These are phyloP conservation scores for Solanum hybrid DNA, from an alignment of 305 asterid species.

Conservation along the genomic window DNA sequence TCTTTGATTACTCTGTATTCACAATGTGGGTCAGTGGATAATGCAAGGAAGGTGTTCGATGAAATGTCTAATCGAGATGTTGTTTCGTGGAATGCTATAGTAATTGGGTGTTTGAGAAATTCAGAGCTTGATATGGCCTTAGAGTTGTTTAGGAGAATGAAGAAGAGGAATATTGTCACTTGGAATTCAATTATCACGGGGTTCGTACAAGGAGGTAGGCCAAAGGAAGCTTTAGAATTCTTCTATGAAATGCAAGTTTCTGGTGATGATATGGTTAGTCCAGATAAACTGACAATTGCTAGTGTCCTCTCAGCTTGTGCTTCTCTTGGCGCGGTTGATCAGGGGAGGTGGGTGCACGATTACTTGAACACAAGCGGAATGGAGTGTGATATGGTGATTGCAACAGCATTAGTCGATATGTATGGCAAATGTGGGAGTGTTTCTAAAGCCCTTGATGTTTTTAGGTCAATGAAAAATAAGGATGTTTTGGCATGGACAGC, in stretches of 20 bases:
- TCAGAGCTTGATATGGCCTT: slow-evolving; percentile 43
- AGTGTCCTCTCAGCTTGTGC: slow-evolving; percentile 69
- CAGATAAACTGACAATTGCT: slow-evolving; percentile 67
- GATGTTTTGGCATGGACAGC: slow-evolving; percentile 73
- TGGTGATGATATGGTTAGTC: slow-evolving; percentile 20
- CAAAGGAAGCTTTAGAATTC: slow-evolving; percentile 48
- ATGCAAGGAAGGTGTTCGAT: slow-evolving; percentile 58
- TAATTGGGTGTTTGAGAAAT: slow-evolving; percentile 43
- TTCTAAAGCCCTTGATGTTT: slow-evolving; percentile 41
- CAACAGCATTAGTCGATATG: slow-evolving; percentile 73
- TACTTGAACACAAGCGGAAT: slow-evolving; percentile 40
- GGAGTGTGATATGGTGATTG: slow-evolving; percentile 60
- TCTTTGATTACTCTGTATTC: slow-evolving; percentile 41
- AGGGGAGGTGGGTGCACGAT: slow-evolving; percentile 58
- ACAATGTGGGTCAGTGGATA: slow-evolving; percentile 32
- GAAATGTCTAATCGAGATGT: slow-evolving; percentile 52
- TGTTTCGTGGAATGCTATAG: slow-evolving; percentile 66
- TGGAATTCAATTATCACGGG: slow-evolving; percentile 74
- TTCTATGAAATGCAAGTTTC: slow-evolving; percentile 52
- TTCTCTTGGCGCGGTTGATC: slow-evolving; percentile 61
- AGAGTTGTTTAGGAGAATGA: slow-evolving; percentile 40
- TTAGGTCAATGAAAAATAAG: slow-evolving; percentile 39
- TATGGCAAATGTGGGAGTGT: slow-evolving; percentile 64
- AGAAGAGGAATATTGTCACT: slow-evolving; percentile 45
- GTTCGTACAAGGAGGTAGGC: slow-evolving; percentile 59